Base-by-base conservation (phyloP, 257 asterid species). In the Paraleonurus japonicus region DNA sequence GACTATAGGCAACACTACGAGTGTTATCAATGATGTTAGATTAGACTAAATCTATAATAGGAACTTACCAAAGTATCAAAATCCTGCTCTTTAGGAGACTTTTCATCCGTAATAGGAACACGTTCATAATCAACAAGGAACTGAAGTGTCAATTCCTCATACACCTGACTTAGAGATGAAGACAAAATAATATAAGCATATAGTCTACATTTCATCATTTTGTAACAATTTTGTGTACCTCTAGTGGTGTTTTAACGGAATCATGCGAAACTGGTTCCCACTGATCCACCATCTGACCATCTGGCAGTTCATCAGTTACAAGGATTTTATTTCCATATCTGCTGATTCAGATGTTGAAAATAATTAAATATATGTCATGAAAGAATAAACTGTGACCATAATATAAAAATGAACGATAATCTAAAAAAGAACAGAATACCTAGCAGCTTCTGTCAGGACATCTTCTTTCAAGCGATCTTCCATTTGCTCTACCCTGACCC, bases 261-360 rank as follows among this genome's bases (percentile, higher is more conserved):
- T 86, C 90, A 76, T 20, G 70, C 63, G 89, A 82, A 78, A 93
- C 91, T 72, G 98, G 96, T 80, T 93, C 98, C 98, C 98, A 93
- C 73, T 93, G 98, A 82, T 93, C 98, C 75, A 93, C 98, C 98
- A 93, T 93, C 83, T 93, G 98, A 79, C 98, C 98, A 85, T 93
- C 96, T 81, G 97, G 98, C 62, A 93, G 86, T 81, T 93, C 98
- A 82, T 93, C 98, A 72, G 98, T 93, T 51, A 93, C 98, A 65
- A 93, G 96, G 87, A 93, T 90, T 84, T 93, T 93, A 82, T 86
- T 90, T 83, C 96, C 97, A 68, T 93, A 93, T 81, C 98, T 93
- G 95, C 79, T 71, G 68, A 77, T 78, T 76, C 79, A 83, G 67
- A 62, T 65, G 73, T 71, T 53, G 48, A 53, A 73, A 64, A 74